Conservation (phyloP, 768 basidiomycete species). For the Hygrophorus russula region DNA sequence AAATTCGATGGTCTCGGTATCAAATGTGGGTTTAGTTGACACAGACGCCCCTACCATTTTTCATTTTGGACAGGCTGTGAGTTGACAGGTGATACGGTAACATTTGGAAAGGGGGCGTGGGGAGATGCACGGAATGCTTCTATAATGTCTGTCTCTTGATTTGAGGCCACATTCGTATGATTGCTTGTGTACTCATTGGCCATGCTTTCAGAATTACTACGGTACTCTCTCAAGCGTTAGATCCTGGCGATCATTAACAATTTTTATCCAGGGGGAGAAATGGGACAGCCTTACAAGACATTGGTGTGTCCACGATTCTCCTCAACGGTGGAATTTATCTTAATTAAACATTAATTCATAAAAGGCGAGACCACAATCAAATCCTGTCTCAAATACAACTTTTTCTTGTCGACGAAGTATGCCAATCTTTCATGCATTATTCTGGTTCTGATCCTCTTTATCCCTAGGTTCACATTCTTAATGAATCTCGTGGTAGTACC, state of each 20-base stretch:
- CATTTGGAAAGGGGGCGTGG: conserved; percentile 54
- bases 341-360: neutral
- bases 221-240: conserved; percentile 25
- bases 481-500: conserved; percentile 83
- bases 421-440: conserved; percentile 4
- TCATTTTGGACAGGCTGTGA: conserved; percentile 52
- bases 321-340: neutral
- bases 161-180: neutral
- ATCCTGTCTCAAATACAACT: conserved; percentile 64
- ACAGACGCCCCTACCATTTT: neutral
- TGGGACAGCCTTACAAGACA: conserved; percentile 91
- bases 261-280: conserved; percentile 66
- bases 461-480: conserved; percentile 78
- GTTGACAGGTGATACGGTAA: conserved; percentile 83
- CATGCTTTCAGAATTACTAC: conserved; percentile 54
- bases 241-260: neutral
- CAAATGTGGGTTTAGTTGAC: conserved; percentile 42
- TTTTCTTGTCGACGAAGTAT: conserved; percentile 86
- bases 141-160: conserved; percentile 50
- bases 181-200: conserved; percentile 1
- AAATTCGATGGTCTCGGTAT: conserved; percentile 73
- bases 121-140: conserved; percentile 64
- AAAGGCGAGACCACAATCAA: conserved; percentile 53
- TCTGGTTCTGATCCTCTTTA: neutral
- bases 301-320: conserved; percentile 35